These are phyloP conservation scores for Phaeosphaeriaceae sp. DNA, from an alignment of 2,329 filamentous ascomycete species.

Conservation along the genomic window DNA sequence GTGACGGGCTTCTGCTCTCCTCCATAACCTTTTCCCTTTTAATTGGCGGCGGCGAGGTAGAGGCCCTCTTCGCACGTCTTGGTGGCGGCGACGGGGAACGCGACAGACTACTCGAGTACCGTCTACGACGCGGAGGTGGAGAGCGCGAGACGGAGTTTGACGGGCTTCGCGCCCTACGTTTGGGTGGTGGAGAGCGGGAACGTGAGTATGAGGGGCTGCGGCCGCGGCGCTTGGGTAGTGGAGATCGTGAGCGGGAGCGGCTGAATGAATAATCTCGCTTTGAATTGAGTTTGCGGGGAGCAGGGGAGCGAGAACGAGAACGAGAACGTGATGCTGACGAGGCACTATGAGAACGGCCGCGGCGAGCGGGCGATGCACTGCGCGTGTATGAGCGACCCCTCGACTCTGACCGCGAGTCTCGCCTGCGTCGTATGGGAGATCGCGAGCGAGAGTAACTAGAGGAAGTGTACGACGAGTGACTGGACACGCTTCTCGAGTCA, in stretches of 20 bases:
- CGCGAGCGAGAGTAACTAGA: slow-evolving; percentile 35
- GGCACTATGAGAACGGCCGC: slow-evolving; percentile 24
- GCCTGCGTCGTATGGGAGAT: slow-evolving; percentile 26
- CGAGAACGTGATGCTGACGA: slow-evolving; percentile 29
- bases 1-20: slow-evolving; percentile 9
- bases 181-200: slow-evolving; percentile 27
- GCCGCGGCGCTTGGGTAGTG: slow-evolving; percentile 30
- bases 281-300: slow-evolving; percentile 24
- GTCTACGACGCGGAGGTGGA: slow-evolving; percentile 17
- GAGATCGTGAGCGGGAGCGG: slow-evolving; percentile 29
- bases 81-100: slow-evolving; percentile 18
- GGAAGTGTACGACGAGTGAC: slow-evolving; percentile 42
- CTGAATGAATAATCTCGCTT: slow-evolving; percentile 35
- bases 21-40: slow-evolving; percentile 15
- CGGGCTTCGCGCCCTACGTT: slow-evolving; percentile 27
- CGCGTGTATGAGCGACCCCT: slow-evolving; percentile 38
- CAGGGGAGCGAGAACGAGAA: slow-evolving; percentile 29
- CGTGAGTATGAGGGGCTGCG: slow-evolving; percentile 28
- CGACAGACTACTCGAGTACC: slow-evolving; percentile 10
- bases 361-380: slow-evolving; percentile 34
- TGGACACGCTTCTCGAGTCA: slow-evolving; percentile 42
- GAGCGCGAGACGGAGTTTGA: slow-evolving; percentile 22
- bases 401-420: slow-evolving; percentile 35
- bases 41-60: slow-evolving; percentile 14
- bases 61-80: slow-evolving; percentile 14